These are phyloP conservation scores for Lodderomyces jiufengensis DNA, from an alignment of 1,139 yeast genomes.

Conservation along the genomic window DNA sequence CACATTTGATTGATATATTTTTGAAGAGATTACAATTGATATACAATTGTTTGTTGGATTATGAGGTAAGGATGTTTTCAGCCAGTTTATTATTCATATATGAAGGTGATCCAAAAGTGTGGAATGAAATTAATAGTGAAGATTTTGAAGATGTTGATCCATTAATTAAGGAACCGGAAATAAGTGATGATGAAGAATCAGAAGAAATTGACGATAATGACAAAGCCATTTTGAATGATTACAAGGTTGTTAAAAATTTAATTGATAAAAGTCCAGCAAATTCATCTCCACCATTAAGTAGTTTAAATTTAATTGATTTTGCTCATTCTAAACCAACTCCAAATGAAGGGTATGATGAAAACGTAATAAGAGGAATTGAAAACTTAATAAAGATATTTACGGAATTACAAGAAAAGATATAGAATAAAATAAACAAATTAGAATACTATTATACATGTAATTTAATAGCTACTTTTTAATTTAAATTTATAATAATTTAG, in stretches of 20 bases:
- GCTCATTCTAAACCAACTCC: conserved; percentile 74
- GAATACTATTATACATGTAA: too few relatives aligned
- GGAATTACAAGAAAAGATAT: too few relatives aligned
- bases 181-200: conserved; percentile 28
- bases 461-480: too few relatives aligned
- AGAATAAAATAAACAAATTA: too few relatives aligned
- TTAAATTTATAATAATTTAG: conserved; percentile 51
- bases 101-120: conserved; percentile 59
- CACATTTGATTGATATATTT: conserved; percentile 36
- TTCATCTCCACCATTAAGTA: conserved; percentile 26
- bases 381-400: conserved; percentile 46
- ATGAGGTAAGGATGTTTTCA: conserved; percentile 66
- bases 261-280: not conserved
- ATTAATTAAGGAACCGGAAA: conserved; percentile 27
- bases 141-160: conserved; percentile 35
- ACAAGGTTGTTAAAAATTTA: conserved; percentile 10
- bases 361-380: conserved; percentile 63
- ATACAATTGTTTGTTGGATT: conserved; percentile 57
- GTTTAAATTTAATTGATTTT: conserved; percentile 75
- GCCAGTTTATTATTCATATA: conserved; percentile 71
- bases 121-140: conserved; percentile 32
- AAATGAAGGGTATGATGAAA: conserved; percentile 70
- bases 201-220: conserved; percentile 21
- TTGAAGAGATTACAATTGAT: conserved; percentile 59
- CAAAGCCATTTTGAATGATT: conserved; percentile 12